Evolutionary conservation across 2,329 filamentous ascomycete species (phyloP), one percentile per base, ranked within the genome.

Genomic region (Aspergillus hiratsukae): DNA sequence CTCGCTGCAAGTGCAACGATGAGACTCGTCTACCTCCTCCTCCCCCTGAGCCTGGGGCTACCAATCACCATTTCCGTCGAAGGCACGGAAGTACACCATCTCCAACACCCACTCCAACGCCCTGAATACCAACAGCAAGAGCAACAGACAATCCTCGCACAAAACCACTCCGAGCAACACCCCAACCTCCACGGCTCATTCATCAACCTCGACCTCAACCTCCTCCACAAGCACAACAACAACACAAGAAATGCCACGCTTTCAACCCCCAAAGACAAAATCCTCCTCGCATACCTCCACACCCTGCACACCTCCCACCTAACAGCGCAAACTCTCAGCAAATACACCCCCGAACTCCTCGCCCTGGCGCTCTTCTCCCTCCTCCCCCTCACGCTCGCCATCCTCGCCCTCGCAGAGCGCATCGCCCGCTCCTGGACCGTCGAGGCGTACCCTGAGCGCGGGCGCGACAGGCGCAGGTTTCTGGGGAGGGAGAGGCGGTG

Each of bases 401-500:
- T 62, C 6, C 54, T 62, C 3, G 49, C 54, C 19, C 19, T 62
- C 6, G 48, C 54, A 4, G 58, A 58, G 29, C 19, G 25, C 3
- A n/a, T 61, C 35, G 41, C 37, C 11, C 19, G 21, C 8, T 23
- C 35, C 9, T 27, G 37, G 19, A 19, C 28, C 1, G 53, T 31
- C 2, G 37, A 35, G 10, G 37, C n/a, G 7, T 51, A 43, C 14
- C 29, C 28, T 3, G 40, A 55, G 23, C 27, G 35, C 31, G 25
- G 35, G 27, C 23, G 27, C 10, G 48, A 2, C 37, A 49, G 17
- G 11, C 31, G 31, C 4, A 4, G 31, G 14, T 37, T 37, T 37
- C 14, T 37, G 14, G 31, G 31, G 0, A 14, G 14, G 5, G 31
- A 37, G 31, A 5, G 31, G 31, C 31, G 5, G 2, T 37, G 31